Percentiles rank a stretch among this genome's conserved stretches.
Evolutionary conservation across 345 rosid genomes (phyloP).

Genomic region (Cardamine chenopodiifolia): DNA sequence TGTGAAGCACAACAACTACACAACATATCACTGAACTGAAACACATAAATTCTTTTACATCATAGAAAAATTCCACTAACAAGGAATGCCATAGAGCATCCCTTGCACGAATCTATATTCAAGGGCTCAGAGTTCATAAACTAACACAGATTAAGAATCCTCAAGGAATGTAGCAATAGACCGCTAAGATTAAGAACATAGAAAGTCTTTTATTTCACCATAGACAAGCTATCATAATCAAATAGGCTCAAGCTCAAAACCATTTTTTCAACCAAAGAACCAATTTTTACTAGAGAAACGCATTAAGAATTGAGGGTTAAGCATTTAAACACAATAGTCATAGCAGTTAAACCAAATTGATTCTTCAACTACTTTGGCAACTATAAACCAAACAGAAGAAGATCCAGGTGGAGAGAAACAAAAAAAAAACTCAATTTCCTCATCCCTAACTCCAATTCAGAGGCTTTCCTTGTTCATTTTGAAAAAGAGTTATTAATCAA

Average conservation of each 20-base stretch:
- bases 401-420: not conserved
- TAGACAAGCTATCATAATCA: not conserved
- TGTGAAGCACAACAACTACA: not conserved
- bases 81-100: not conserved
- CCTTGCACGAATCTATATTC: not conserved
- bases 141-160: not conserved
- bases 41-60: not conserved
- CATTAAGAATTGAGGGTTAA: not conserved
- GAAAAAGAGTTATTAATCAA: not conserved
- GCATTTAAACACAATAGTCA: not conserved
- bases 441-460: not conserved
- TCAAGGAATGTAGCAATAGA: not conserved
- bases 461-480: not conserved
- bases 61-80: not conserved
- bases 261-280: not conserved
- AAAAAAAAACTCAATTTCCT: not conserved
- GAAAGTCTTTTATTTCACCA: not conserved
- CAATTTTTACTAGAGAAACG: not conserved
- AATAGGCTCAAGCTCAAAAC: not conserved
- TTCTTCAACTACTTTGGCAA: constrained; percentile 9
- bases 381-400: constrained; percentile 7
- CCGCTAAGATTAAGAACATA: not conserved
- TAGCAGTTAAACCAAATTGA: not conserved
- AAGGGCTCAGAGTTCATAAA: constrained; percentile 1
- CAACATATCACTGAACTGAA: not conserved